These are phyloP conservation scores for Microdochium trichocladiopsis DNA, from an alignment of 2,329 filamentous ascomycete genomes.

Conservation along the genomic window DNA sequence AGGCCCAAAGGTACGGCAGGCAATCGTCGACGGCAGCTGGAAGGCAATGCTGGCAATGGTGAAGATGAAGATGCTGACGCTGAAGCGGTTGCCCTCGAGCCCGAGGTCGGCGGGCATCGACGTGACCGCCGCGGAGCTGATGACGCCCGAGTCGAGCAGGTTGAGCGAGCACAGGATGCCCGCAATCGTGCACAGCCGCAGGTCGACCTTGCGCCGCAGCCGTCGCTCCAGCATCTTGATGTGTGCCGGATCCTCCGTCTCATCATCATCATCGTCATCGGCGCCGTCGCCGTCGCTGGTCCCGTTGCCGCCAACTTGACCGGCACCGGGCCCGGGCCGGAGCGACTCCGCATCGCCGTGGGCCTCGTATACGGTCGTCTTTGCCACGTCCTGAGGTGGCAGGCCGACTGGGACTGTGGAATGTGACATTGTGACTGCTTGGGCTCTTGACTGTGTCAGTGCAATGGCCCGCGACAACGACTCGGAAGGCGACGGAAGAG, in stretches of 20 bases:
- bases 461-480: background rate
- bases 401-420: no score
- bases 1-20: constrained; percentile 58
- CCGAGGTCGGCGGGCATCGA: constrained; percentile 58
- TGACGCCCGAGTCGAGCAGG: constrained; percentile 62
- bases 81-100: constrained; percentile 59
- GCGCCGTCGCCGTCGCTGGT: background rate
- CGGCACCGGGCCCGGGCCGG: background rate
- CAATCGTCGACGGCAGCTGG: constrained; percentile 61
- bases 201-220: constrained; percentile 56
- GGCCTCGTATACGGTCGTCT: background rate
- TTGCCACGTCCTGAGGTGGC: background rate
- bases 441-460: no score
- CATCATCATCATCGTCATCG: background rate
- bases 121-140: constrained; percentile 63
- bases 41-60: constrained; percentile 62
- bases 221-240: constrained; percentile 24
- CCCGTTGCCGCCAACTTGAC: constrained; percentile 1
- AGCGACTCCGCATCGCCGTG: background rate
- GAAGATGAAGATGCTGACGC: constrained; percentile 67
- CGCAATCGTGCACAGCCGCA: constrained; percentile 63
- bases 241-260: constrained; percentile 2
- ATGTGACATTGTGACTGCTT: background rate
- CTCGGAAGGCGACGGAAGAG: background rate
- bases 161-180: constrained; percentile 65